A percentile compares a stretch with the other conserved stretches of the same genome.
Conservation (phyloP, 148 eudicot species). For the Spergularia marina region DNA sequence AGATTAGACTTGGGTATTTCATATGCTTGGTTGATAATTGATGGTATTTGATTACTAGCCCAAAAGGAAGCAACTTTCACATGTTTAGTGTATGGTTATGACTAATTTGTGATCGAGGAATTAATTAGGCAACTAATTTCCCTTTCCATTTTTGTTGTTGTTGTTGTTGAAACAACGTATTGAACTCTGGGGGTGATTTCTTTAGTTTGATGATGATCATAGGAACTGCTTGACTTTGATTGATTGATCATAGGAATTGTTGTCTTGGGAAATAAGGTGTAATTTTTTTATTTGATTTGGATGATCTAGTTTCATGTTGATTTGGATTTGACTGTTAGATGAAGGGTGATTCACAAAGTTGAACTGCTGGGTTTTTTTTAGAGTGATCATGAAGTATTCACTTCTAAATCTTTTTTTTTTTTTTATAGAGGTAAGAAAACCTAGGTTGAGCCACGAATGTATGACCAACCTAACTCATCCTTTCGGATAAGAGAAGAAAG, state of each 20-base stretch:
- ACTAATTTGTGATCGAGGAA: too few relatives aligned
- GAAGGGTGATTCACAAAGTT: not conserved
- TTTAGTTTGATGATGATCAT: not conserved
- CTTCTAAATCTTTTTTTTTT: not conserved
- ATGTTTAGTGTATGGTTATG: too few relatives aligned
- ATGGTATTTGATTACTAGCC: too few relatives aligned
- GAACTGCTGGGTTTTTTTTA: not conserved
- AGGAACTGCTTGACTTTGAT: too few relatives aligned
- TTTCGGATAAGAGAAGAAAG: too few relatives aligned
- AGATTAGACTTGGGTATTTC: too few relatives aligned
- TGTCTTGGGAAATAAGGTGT: not conserved
- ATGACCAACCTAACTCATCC: too few relatives aligned
- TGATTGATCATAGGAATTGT: not conserved
- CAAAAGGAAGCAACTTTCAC: too few relatives aligned
- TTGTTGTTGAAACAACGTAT: not conserved
- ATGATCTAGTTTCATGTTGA: not conserved
- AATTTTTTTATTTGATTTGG: not conserved
- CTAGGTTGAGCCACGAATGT: too few relatives aligned
- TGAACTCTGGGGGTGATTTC: not conserved
- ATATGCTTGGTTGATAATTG: too few relatives aligned
- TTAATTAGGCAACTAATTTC: too few relatives aligned
- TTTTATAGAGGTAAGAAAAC: too few relatives aligned
- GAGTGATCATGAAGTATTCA: not conserved
- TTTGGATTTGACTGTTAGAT: not conserved
- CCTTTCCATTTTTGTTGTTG: not conserved